Evolutionary conservation across 805 yeast genomes (phyloP).

Genomic region (Naumovozyma dairenensis): DNA sequence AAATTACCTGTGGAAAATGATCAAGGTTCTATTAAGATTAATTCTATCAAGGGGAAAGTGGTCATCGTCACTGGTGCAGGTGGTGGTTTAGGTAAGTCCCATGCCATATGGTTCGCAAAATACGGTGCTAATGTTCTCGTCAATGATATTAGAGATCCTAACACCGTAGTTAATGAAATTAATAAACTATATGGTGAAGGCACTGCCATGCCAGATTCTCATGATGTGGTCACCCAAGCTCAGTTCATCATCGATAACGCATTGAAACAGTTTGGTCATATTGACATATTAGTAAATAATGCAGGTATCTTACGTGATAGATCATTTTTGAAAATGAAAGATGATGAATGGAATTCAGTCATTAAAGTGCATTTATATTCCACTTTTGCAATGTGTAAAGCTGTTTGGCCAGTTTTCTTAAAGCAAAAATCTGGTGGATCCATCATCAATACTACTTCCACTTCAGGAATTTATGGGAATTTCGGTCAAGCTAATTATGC

Average conservation of each 20-base stretch:
- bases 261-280: conserved; percentile 62
- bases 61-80: conserved; percentile 94
- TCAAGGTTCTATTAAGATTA: conserved; percentile 44
- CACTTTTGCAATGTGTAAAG: conserved; percentile 69
- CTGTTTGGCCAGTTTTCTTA: conserved; percentile 85
- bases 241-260: conserved; percentile 71
- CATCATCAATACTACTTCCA: conserved; percentile 82
- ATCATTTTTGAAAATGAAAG: conserved; percentile 76
- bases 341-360: conserved; percentile 74
- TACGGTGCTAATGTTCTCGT: conserved; percentile 94
- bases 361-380: conserved; percentile 75
- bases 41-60: conserved; percentile 66
- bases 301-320: conserved; percentile 92
- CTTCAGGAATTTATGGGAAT: conserved; percentile 95
- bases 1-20: conserved; percentile 42
- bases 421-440: conserved; percentile 65
- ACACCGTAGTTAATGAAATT: conserved; percentile 65
- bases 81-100: conserved; percentile 85
- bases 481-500: conserved; percentile 97
- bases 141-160: conserved; percentile 76
- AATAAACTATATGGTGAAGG: conserved; percentile 52
- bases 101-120: conserved; percentile 74
- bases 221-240: conserved; percentile 72
- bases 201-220: conserved; percentile 71
- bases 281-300: conserved; percentile 80